These are phyloP conservation scores for Macrolepiota fuliginosa DNA, from an alignment of 768 basidiomycete genomes.

Conservation along the genomic window DNA sequence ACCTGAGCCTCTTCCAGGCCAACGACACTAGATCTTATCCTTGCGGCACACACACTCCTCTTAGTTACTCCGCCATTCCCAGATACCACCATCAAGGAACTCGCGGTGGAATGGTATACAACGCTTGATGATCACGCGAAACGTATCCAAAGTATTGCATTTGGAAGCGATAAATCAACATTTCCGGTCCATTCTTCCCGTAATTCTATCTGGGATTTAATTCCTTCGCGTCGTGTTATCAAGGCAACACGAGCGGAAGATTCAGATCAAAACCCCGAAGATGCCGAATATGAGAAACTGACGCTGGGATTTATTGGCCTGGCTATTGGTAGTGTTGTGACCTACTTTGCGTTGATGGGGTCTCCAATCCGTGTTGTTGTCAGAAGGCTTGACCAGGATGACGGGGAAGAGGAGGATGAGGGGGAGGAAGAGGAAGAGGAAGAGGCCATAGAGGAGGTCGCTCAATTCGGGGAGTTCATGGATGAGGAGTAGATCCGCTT, in stretches of 20 bases:
- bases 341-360: conserved; percentile 32
- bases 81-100: conserved; percentile 52
- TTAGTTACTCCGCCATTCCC: conserved; percentile 59
- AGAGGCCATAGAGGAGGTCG: conserved; percentile 8
- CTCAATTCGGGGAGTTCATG: neutral
- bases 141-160: conserved; percentile 36
- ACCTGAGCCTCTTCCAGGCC: conserved; percentile 36
- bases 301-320: conserved; percentile 54
- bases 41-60: conserved; percentile 69
- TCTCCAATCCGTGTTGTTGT: conserved; percentile 13
- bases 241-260: conserved; percentile 14
- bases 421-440: conserved; percentile 12
- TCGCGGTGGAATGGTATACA: conserved; percentile 56
- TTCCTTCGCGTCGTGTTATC: conserved; percentile 31
- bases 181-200: conserved; percentile 8
- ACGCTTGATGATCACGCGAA: conserved; percentile 57
- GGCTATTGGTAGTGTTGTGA: conserved; percentile 39
- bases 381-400: conserved; percentile 11
- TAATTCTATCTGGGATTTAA: conserved; percentile 31
- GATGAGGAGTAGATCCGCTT: neutral
- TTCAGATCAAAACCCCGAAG: conserved; percentile 33
- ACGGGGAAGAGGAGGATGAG: conserved; percentile 5
- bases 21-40: conserved; percentile 59
- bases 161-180: conserved; percentile 20
- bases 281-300: conserved; percentile 44